phyloP scores from a whole-genome alignment of 139 green algal species.

The Ostreobium quekettii region DNA sequence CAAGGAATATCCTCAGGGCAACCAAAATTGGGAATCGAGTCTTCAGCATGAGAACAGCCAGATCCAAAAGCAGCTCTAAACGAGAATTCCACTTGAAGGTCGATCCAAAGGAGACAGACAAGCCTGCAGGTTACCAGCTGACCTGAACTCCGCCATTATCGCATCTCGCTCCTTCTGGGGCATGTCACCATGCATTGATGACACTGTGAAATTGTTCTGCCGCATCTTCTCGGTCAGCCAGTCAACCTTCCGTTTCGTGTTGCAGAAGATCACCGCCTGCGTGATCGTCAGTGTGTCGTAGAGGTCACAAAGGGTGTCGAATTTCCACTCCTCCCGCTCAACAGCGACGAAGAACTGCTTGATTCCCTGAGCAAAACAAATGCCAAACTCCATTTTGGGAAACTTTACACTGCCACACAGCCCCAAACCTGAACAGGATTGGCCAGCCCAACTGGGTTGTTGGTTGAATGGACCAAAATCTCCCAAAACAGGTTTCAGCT shows the following conservation, averaged over 20 bases:
- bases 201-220: slow-evolving; percentile 97
- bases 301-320: slow-evolving; percentile 97
- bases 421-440: too few relatives aligned
- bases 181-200: slow-evolving; percentile 97
- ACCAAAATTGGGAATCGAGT: background rate
- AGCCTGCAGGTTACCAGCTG: slow-evolving; percentile 3
- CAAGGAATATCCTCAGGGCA: background rate
- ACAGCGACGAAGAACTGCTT: slow-evolving; percentile 99
- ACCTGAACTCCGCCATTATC: slow-evolving; percentile 95
- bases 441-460: too few relatives aligned
- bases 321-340: slow-evolving; percentile 99
- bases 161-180: slow-evolving; percentile 95
- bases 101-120: slow-evolving; percentile 1
- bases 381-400: too few relatives aligned
- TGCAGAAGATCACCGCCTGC: slow-evolving; percentile 98
- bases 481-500: too few relatives aligned
- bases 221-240: slow-evolving; percentile 97
- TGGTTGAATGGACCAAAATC: too few relatives aligned
- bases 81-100: background rate
- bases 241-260: slow-evolving; percentile 97
- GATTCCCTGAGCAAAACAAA: slow-evolving; percentile 91
- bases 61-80: background rate
- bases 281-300: slow-evolving; percentile 99
- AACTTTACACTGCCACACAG: too few relatives aligned
- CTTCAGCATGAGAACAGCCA: background rate